A percentile compares a stretch with the other conserved stretches of the same genome.
phyloP scores from a whole-genome alignment of 2,329 filamentous ascomycete species.

The Exophiala dermatitidis region DNA sequence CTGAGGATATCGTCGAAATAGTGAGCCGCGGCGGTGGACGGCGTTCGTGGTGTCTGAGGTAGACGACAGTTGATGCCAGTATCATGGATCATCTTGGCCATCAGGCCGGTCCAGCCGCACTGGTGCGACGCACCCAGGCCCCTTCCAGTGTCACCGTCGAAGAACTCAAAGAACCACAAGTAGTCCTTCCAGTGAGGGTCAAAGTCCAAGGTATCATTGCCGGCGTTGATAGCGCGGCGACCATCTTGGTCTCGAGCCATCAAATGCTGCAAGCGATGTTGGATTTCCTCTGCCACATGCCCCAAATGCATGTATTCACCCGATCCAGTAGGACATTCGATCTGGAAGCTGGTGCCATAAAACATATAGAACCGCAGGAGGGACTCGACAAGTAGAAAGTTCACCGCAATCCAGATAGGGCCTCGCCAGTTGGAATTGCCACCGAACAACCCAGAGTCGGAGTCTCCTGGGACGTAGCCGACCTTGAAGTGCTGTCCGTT shows the following conservation, averaged over 20 bases:
- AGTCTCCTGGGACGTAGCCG: constrained; percentile 88
- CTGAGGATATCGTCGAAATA: constrained; percentile 91
- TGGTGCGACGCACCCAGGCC: constrained; percentile 90
- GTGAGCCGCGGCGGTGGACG: constrained; percentile 72
- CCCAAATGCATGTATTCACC: constrained; percentile 94
- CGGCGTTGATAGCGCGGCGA: constrained; percentile 78
- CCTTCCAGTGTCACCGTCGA: constrained; percentile 83
- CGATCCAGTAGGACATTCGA: constrained; percentile 89
- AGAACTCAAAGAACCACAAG: constrained; percentile 96
- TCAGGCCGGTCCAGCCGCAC: constrained; percentile 91
- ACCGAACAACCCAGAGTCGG: constrained; percentile 87
- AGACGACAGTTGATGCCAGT: constrained; percentile 87
- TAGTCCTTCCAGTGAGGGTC: constrained; percentile 90
- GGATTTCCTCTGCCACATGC: constrained; percentile 88
- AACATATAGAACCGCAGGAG: constrained; percentile 95
- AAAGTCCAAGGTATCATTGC: constrained; percentile 78
- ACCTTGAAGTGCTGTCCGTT: constrained; percentile 86
- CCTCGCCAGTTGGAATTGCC: constrained; percentile 98
- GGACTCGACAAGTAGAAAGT: constrained; percentile 88
- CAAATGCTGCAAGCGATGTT: constrained; percentile 87
- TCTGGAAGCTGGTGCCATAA: constrained; percentile 79
- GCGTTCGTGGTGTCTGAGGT: constrained; percentile 86
- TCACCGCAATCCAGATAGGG: constrained; percentile 92
- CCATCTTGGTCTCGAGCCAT: constrained; percentile 80
- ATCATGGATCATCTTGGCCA: constrained; percentile 95